Evolutionary conservation across 176 grass and related monocot species (phyloP), one percentile per base, ranked within the genome.

Genomic region (Juncus effusus): DNA sequence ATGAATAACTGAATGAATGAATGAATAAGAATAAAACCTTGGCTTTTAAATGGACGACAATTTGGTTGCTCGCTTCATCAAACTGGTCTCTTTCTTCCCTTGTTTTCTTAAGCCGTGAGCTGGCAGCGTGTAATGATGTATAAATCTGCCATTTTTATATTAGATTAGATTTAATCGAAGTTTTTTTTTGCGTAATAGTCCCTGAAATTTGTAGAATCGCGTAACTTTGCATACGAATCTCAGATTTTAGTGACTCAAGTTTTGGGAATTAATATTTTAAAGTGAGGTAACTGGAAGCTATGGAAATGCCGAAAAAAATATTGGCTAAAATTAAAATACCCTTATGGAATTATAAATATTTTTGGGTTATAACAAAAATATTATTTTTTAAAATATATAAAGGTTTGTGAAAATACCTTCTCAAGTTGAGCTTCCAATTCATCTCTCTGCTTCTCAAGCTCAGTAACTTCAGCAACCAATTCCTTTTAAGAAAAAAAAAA

Each of bases 81-180:
- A 97, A 97, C 54, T 97, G 88, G 54, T 97, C 94, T 49, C 88
- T 97, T 81, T 97, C 94, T 82, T 97, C 94, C 74, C 88, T 92
- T 3, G 85, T 97, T 72, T 89, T 84, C 61, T 89, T 97, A 2
- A 97, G 83, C 3, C 83, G 80, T 61, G 72, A 70, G 73, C 77
- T 67, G 56, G 78, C 82, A 63, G 82, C 85, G 67, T 80, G 80
- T 51, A 97, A 75, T 54, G 88, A 92, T 72, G 85, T 82, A 65
- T 89, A 92, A 78, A 97, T 77, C 88, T 92, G 64, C 61, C 47
- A 42, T 67, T 60, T 45, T 47, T 47, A 28, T 28, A 28, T 28
- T 28, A 28, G 19, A 28, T 28, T 28, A 28, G 19, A 28, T 28
- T 28, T 28, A 28, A 28, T 28, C 19, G 19, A 28, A 28, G 19